A percentile compares a stretch with the other conserved stretches of the same genome.
Conservation (phyloP, 1,284 basidiomycete species). For the Malassezia pachydermatis region DNA sequence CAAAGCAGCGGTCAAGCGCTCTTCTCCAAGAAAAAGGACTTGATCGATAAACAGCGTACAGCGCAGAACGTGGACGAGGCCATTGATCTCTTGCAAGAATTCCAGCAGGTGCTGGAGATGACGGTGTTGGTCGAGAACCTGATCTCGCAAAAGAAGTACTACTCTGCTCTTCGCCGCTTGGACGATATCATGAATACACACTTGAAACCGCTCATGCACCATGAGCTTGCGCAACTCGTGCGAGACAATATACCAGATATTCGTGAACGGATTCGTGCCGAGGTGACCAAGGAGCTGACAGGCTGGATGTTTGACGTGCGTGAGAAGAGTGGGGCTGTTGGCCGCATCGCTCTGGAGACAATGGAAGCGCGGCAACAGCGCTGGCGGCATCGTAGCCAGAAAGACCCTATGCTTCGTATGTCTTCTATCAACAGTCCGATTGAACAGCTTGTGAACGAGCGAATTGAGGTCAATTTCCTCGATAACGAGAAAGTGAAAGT, state of each 20-base stretch:
- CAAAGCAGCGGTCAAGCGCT: conserved; percentile 44
- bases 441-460: conserved; percentile 84
- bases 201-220: conserved; percentile 67
- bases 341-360: conserved; percentile 73
- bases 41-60: conserved; percentile 77
- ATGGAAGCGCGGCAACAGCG: conserved; percentile 75
- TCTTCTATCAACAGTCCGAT: conserved; percentile 87
- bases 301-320: conserved; percentile 93
- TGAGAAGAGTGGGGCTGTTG: conserved; percentile 75
- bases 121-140: conserved; percentile 87
- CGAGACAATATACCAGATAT: conserved; percentile 82
- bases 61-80: conserved; percentile 88
- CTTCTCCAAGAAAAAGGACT: conserved; percentile 28
- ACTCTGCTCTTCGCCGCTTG: conserved; percentile 65
- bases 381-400: conserved; percentile 57
- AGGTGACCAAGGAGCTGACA: conserved; percentile 87
- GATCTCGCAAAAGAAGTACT: conserved; percentile 81
- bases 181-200: conserved; percentile 69
- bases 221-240: conserved; percentile 85
- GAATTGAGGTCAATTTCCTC: conserved; percentile 82
- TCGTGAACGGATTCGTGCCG: conserved; percentile 75
- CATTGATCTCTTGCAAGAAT: conserved; percentile 85
- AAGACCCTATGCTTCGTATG: conserved; percentile 51
- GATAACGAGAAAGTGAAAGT: conserved; percentile 78
- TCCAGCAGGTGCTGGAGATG: conserved; percentile 80